Evolutionary conservation across 495 filamentous ascomycete genomes (phyloP), one percentile per base, ranked within the genome.

Genomic region (Trichoderma erinaceum): DNA sequence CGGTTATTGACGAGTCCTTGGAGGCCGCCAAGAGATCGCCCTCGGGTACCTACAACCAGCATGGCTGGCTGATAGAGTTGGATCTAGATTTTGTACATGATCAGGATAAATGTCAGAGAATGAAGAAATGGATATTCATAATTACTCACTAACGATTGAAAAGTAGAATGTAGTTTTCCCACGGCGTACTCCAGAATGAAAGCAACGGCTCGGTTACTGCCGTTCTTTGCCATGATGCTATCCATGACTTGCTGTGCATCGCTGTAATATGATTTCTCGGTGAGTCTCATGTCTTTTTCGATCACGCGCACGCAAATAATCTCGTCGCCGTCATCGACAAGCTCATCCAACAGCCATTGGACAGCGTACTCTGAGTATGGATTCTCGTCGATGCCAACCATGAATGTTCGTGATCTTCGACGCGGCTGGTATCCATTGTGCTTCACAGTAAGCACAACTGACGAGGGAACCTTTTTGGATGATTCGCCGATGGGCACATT

Each of bases 291-390:
- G 70, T 95, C 90, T 74, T 89, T 94, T 72, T 97, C 94, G 48
- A 98, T 85, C 7, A 96, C 95, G 41, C 92, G 84, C 48, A 99
- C 84, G 78, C 95, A 99, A 43, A 99, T 89, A 66, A 99, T 91
- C 78, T 98, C 92, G 74, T 99, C 95, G 13, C 96, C 95, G 76
- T 98, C 95, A 72, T 97, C 94, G 25, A 97, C 93, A 70, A 98
- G 81, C 74, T 97, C 93, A 73, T 96, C 92, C 35, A 99, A 85
- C 63, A 97, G 84, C 92, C 93, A 99, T 75, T 96, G 88, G 15
- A 99, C 82, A 11, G 95, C 95, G 79, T 92, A 96, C 64, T 97
- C 93, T 23, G 94, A 97, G 78, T 98, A 98, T 68, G 92, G 88
- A 72, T 98, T 95, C 74, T 96, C 90, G 76, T 99, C 95, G 41